A percentile compares a stretch with the other conserved stretches of the same genome.
phyloP scores from a whole-genome alignment of 139 green algal genomes.

The Chlorella sp. region DNA sequence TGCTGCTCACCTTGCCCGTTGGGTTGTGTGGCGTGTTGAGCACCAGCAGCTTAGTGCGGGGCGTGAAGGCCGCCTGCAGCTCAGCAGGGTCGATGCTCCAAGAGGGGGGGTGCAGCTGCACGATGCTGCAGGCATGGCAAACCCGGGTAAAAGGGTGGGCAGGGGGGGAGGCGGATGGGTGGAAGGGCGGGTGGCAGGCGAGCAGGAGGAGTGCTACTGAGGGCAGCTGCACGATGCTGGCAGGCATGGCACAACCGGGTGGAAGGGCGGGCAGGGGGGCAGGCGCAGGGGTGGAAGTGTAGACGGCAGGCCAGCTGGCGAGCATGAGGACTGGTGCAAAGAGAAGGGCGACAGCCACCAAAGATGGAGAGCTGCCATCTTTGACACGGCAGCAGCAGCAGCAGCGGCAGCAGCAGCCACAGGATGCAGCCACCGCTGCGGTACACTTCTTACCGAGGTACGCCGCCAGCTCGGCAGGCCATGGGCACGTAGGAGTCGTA shows the following conservation, averaged over 20 bases:
- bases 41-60: slow-evolving; percentile 73
- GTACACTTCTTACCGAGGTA: slow-evolving; percentile 27
- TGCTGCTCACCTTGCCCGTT: slow-evolving; percentile 54
- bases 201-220: too few relatives aligned
- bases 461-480: slow-evolving; percentile 46
- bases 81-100: slow-evolving; percentile 52
- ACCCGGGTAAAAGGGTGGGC: background rate
- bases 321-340: too few relatives aligned
- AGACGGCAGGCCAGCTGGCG: background rate
- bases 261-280: background rate
- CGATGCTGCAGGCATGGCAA: slow-evolving; percentile 17
- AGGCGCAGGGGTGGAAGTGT: background rate
- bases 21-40: slow-evolving; percentile 91
- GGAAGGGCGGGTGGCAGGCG: background rate
- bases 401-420: slow-evolving; percentile 44
- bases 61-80: slow-evolving; percentile 55
- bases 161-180: background rate
- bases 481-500: slow-evolving; percentile 81
- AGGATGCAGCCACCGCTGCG: background rate
- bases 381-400: too few relatives aligned
- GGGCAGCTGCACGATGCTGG: background rate
- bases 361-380: too few relatives aligned
- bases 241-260: background rate
- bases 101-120: slow-evolving; percentile 55
- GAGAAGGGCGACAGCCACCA: too few relatives aligned